Evolutionary conservation across 2,329 filamentous ascomycete species (phyloP).

Genomic region (Phaeomoniella chlamydospora): DNA sequence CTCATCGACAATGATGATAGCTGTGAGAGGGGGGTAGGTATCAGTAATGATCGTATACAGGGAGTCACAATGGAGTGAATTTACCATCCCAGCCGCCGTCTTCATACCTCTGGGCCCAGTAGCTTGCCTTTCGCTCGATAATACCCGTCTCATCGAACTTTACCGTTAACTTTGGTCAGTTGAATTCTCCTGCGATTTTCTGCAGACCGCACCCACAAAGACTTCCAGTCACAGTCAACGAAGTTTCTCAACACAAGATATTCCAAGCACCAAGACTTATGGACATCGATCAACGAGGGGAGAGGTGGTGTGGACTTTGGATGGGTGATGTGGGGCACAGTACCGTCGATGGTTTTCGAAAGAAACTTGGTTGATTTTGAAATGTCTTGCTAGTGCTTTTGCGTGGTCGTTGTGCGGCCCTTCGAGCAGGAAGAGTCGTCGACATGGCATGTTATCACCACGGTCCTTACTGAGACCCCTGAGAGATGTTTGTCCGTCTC

Average conservation of each 20-base stretch:
- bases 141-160: constrained; percentile 2
- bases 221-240: neutral
- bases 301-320: neutral
- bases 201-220: neutral
- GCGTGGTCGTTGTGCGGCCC: neutral
- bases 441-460: too few relatives aligned
- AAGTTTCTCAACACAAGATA: neutral
- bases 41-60: neutral
- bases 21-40: too few relatives aligned
- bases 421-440: neutral
- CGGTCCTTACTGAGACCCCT: neutral
- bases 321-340: neutral
- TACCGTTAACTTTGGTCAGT: constrained; percentile 1
- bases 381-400: neutral
- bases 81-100: constrained; percentile 1
- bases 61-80: neutral
- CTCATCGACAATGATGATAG: neutral
- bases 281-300: neutral
- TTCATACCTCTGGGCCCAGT: constrained; percentile 1
- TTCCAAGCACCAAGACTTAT: neutral
- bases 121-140: constrained; percentile 2
- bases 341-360: neutral
- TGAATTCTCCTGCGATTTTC: constrained; percentile 1
- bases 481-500: neutral
- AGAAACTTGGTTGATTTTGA: neutral